These are phyloP conservation scores for Puccinellia tenuiflora DNA, from an alignment of 176 grass and related monocot genomes.

Conservation along the genomic window DNA sequence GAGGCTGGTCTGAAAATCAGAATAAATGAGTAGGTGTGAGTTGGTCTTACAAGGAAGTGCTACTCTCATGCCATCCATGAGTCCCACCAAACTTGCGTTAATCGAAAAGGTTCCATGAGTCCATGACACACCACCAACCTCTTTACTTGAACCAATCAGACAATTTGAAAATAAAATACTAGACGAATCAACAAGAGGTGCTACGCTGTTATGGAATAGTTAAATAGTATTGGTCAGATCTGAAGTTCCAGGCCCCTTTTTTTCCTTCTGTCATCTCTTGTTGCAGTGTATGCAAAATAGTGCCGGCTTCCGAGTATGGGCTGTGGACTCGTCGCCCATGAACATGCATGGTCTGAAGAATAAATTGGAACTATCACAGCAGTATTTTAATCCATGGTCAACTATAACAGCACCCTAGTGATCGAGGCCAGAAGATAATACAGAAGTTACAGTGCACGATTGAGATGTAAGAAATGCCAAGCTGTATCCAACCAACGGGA, in stretches of 20 bases:
- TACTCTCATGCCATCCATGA: slow-evolving; percentile 25
- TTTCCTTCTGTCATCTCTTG: background rate
- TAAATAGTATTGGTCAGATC: slow-evolving; percentile 16
- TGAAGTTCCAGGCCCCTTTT: background rate
- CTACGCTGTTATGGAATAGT: slow-evolving; percentile 8
- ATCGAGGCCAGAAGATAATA: background rate
- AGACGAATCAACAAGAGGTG: background rate
- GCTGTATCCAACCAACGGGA: background rate
- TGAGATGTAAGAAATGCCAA: background rate
- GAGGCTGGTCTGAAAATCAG: slow-evolving; percentile 39
- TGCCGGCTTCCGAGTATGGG: background rate
- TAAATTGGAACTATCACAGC: background rate
- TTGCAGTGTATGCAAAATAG: background rate
- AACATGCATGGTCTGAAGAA: slow-evolving; percentile 31
- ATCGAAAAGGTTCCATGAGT: slow-evolving; percentile 27
- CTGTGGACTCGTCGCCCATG: slow-evolving; percentile 13
- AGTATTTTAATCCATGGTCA: slow-evolving; percentile 34
- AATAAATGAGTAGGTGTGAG: background rate
- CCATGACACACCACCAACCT: slow-evolving; percentile 42
- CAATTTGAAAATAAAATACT: background rate
- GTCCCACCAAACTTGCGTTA: slow-evolving; percentile 42
- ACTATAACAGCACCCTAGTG: slow-evolving; percentile 19
- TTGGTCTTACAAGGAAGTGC: slow-evolving; percentile 9
- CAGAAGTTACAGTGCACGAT: background rate
- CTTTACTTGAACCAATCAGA: slow-evolving; percentile 13